Conservation (phyloP, 2,329 filamentous ascomycete species). For the Trichoderma guizhouense region DNA sequence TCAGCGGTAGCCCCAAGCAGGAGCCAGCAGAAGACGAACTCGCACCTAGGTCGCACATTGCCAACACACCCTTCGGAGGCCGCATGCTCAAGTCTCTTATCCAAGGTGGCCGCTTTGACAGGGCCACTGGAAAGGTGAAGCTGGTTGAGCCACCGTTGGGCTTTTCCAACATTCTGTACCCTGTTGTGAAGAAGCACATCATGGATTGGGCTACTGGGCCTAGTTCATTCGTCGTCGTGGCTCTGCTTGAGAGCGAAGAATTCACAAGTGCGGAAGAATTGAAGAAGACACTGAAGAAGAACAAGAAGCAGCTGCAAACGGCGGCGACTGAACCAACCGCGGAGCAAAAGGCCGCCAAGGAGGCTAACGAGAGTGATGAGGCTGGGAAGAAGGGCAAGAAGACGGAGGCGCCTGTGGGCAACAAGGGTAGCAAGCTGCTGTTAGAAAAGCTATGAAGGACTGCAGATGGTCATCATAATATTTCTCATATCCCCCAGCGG, state of each 20-base stretch:
- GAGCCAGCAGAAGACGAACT: slow-evolving; percentile 41
- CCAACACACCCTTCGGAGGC: slow-evolving; percentile 61
- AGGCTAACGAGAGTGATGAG: slow-evolving; percentile 44
- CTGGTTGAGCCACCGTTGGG: slow-evolving; percentile 71
- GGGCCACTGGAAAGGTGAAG: slow-evolving; percentile 64
- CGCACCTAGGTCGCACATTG: slow-evolving; percentile 51
- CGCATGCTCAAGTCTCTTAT: slow-evolving; percentile 90
- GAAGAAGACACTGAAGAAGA: slow-evolving; percentile 66
- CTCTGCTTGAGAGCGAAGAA: slow-evolving; percentile 69
- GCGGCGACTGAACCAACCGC: slow-evolving; percentile 59
- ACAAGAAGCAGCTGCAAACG: slow-evolving; percentile 66
- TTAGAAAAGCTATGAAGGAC: slow-evolving; percentile 50
- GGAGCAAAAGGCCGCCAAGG: slow-evolving; percentile 50
- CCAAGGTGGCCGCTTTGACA: slow-evolving; percentile 83
- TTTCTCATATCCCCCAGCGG: not conserved
- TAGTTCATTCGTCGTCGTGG: slow-evolving; percentile 82
- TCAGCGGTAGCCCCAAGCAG: slow-evolving; percentile 53
- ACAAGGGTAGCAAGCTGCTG: slow-evolving; percentile 59
- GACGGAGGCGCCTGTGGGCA: slow-evolving; percentile 49
- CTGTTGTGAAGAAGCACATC: slow-evolving; percentile 70
- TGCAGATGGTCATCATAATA: not conserved
- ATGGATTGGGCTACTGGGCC: slow-evolving; percentile 82
- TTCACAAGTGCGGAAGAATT: slow-evolving; percentile 67
- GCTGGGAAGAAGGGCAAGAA: slow-evolving; percentile 45
- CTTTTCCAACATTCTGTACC: slow-evolving; percentile 80